A percentile compares a stretch with the other conserved stretches of the same genome.
Evolutionary conservation across 345 rosid genomes (phyloP).

Genomic region (Eucalyptus decipiens): DNA sequence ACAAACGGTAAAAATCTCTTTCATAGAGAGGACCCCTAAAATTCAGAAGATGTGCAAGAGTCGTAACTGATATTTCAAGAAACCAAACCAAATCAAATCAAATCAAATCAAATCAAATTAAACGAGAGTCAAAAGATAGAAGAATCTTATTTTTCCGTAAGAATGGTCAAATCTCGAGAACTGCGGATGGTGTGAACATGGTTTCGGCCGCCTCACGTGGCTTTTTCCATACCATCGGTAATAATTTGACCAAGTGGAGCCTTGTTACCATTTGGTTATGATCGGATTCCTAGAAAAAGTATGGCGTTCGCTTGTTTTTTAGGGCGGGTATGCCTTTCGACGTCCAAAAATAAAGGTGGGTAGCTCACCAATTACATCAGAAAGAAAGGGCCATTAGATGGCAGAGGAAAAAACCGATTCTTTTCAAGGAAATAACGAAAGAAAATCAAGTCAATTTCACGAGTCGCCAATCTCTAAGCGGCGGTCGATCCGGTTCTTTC

Average conservation of each 20-base stretch:
- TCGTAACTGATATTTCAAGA: not conserved
- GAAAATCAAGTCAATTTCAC: not conserved
- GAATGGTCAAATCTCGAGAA: not conserved
- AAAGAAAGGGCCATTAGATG: not conserved
- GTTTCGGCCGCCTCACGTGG: not conserved
- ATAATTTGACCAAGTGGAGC: not conserved
- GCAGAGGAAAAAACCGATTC: not conserved
- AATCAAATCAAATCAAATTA: not conserved
- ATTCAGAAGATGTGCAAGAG: not conserved
- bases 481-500: not conserved
- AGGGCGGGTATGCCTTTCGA: not conserved
- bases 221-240: not conserved
- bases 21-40: not conserved
- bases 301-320: not conserved
- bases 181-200: not conserved
- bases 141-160: not conserved
- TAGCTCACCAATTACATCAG: not conserved
- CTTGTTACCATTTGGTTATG: not conserved
- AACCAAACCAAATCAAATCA: not conserved
- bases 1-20: not conserved
- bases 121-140: not conserved
- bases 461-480: not conserved
- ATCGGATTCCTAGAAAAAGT: not conserved
- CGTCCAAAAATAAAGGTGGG: not conserved
- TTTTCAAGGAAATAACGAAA: not conserved